Percentiles rank a stretch among this genome's conserved stretches.
Conservation (phyloP, 192 early-diverging fungal species). For the Phlyctochytrium planicorne region DNA sequence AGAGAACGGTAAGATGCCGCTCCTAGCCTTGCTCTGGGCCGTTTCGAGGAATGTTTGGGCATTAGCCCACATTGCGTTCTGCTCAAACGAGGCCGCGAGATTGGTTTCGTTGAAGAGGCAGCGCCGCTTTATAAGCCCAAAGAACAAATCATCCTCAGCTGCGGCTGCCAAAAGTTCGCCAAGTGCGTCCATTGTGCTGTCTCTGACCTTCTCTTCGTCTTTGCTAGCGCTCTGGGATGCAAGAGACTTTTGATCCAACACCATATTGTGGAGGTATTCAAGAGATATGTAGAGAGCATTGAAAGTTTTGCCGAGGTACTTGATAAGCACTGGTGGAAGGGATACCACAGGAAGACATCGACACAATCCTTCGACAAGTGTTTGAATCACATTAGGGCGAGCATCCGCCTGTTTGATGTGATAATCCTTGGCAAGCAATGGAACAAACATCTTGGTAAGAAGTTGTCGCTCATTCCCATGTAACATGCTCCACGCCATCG, state of each 20-base stretch:
- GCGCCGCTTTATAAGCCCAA: slow-evolving; percentile 87
- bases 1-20: slow-evolving; percentile 79
- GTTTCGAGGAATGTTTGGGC: slow-evolving; percentile 90
- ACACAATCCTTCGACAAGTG: slow-evolving; percentile 83
- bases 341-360: slow-evolving; percentile 68
- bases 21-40: slow-evolving; percentile 89
- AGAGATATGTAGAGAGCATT: slow-evolving; percentile 90
- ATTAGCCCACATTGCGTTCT: slow-evolving; percentile 87
- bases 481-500: slow-evolving; percentile 77
- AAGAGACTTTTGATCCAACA: slow-evolving; percentile 41
- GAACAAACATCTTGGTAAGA: slow-evolving; percentile 75
- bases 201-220: slow-evolving; percentile 85
- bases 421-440: slow-evolving; percentile 87
- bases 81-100: slow-evolving; percentile 92
- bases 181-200: slow-evolving; percentile 87
- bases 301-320: slow-evolving; percentile 87
- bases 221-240: slow-evolving; percentile 47
- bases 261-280: slow-evolving; percentile 77
- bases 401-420: slow-evolving; percentile 75
- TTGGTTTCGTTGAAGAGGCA: slow-evolving; percentile 91
- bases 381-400: slow-evolving; percentile 95
- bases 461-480: slow-evolving; percentile 78
- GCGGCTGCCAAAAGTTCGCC: slow-evolving; percentile 79
- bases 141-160: slow-evolving; percentile 92
- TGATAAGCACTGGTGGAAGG: slow-evolving; percentile 91